Conservation (phyloP, 1,284 basidiomycete species). For the Ceratobasidium sp. region DNA sequence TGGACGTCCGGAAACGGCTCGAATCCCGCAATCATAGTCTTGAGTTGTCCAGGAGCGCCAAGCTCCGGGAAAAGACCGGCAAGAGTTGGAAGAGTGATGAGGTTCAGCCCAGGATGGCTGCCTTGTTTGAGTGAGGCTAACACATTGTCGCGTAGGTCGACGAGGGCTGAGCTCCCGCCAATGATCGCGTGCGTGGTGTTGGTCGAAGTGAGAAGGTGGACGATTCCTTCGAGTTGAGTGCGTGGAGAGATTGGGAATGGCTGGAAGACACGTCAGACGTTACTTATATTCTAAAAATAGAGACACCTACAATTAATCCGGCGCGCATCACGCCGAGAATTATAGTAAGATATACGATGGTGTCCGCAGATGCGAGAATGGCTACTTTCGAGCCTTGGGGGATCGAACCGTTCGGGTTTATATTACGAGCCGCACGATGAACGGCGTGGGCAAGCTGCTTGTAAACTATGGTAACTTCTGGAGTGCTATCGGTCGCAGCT, state of each 20-base stretch:
- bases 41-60: not conserved
- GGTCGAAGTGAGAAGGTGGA: not conserved
- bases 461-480: not conserved
- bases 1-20: not conserved
- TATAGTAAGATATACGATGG: not conserved
- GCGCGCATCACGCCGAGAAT: constrained; percentile 3
- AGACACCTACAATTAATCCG: not conserved
- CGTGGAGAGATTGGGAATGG: not conserved
- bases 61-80: constrained; percentile 5
- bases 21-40: not conserved
- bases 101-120: not conserved
- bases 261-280: not conserved
- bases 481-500: not conserved
- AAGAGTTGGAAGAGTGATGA: not conserved
- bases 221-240: not conserved
- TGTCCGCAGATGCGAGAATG: not conserved
- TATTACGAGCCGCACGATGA: not conserved
- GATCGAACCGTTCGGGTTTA: not conserved
- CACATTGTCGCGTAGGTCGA: not conserved
- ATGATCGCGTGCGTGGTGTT: not conserved
- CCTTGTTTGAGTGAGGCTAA: not conserved
- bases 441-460: constrained; percentile 5
- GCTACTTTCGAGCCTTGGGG: not conserved
- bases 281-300: not conserved
- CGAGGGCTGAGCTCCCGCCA: not conserved